These are phyloP conservation scores for Beauveria caledonica DNA, from an alignment of 2,329 filamentous ascomycete species.

Conservation along the genomic window DNA sequence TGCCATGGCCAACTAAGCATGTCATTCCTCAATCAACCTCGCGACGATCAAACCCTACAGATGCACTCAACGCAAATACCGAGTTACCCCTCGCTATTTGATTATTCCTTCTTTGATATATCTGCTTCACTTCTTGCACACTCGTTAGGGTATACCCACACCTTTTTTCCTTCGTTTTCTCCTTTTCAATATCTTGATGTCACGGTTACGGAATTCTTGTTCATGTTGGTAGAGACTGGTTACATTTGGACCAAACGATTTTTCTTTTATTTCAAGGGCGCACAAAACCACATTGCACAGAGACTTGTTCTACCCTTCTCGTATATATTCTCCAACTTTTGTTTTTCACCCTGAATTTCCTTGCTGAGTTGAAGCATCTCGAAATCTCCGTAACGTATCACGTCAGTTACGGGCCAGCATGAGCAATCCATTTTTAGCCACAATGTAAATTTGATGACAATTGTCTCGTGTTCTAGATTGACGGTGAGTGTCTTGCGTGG, in stretches of 20 bases:
- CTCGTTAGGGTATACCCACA: constrained; percentile 26
- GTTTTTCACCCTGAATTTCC: not conserved
- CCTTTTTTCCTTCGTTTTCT: constrained; percentile 15
- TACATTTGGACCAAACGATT: constrained; percentile 7
- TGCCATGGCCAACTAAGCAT: constrained; percentile 20
- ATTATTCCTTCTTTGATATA: not conserved
- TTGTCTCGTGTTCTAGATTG: no score
- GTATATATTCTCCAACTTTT: constrained; percentile 8
- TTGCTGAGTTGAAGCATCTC: no score
- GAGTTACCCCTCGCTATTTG: not conserved
- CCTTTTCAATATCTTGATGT: constrained; percentile 14
- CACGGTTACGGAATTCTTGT: constrained; percentile 5
- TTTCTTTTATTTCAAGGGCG: constrained; percentile 4
- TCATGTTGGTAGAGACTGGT: constrained; percentile 5
- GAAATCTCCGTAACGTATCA: no score
- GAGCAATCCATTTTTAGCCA: no score
- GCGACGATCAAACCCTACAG: constrained; percentile 4
- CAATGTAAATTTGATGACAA: no score
- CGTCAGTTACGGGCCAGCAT: no score
- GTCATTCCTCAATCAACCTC: constrained; percentile 14
- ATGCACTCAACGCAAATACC: constrained; percentile 5
- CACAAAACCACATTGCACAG: constrained; percentile 1
- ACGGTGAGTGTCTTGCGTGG: no score
- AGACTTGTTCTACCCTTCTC: constrained; percentile 9
- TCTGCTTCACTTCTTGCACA: constrained; percentile 29